phyloP scores from a whole-genome alignment of 1,284 basidiomycete genomes.

The Microbotryum violaceum region DNA sequence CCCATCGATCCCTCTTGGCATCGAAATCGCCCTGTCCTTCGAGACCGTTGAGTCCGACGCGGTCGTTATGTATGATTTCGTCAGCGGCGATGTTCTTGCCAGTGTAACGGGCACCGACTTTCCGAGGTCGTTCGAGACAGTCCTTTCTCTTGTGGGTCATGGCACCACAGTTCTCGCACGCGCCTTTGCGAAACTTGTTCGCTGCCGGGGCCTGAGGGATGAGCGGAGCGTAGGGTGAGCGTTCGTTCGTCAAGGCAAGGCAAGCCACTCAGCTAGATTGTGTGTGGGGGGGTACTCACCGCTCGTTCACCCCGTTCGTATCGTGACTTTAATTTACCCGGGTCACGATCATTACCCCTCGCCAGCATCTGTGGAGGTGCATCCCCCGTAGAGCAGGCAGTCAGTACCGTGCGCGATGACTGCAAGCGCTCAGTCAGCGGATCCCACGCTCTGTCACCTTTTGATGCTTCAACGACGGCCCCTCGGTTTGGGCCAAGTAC shows the following conservation, averaged over 20 bases:
- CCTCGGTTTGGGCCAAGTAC: conserved; percentile 75
- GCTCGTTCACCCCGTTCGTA: no score
- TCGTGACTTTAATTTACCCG: no score
- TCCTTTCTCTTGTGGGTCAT: conserved; percentile 87
- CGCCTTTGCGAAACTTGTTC: conserved; percentile 93
- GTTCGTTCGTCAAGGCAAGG: not conserved
- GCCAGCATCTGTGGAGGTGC: no score
- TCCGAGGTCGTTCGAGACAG: conserved; percentile 91
- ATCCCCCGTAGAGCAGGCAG: no score
- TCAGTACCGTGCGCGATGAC: no score
- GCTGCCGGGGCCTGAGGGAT: conserved; percentile 62
- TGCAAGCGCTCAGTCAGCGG: no score
- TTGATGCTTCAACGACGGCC: conserved; percentile 87
- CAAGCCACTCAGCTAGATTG: not conserved
- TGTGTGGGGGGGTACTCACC: conserved; percentile 44
- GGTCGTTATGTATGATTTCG: conserved; percentile 74
- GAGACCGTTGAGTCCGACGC: conserved; percentile 37
- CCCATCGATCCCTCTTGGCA: conserved; percentile 96
- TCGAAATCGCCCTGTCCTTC: conserved; percentile 61
- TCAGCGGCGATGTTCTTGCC: conserved; percentile 84
- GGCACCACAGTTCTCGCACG: conserved; percentile 97
- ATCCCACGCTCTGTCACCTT: conserved; percentile 39
- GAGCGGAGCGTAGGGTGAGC: not conserved
- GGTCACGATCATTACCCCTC: no score
- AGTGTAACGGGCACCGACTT: conserved; percentile 90